Evolutionary conservation across 495 filamentous ascomycete genomes (phyloP).

Genomic region (Cercophora samala): DNA sequence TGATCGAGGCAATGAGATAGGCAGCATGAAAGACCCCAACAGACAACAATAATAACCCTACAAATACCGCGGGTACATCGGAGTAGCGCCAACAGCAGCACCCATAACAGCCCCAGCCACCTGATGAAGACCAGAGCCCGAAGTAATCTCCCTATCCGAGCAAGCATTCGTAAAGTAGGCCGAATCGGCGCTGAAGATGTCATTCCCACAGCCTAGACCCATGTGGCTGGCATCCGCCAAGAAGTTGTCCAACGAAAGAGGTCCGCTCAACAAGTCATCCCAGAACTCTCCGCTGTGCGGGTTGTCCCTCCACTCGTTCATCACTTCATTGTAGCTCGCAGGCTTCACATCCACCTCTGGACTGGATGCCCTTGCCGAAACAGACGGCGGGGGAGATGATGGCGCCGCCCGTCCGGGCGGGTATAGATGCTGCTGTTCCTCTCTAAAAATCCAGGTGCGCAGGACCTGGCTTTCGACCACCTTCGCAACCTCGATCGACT

Average conservation of each 20-base stretch:
- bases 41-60: background rate
- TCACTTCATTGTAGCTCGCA: background rate
- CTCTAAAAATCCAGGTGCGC: constrained; percentile 23
- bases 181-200: constrained; percentile 10
- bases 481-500: constrained; percentile 22
- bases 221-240: background rate
- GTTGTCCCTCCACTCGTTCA: background rate
- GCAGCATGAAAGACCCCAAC: background rate
- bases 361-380: background rate
- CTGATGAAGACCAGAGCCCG: background rate
- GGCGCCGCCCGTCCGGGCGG: background rate
- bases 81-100: background rate
- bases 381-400: background rate
- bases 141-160: background rate
- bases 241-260: background rate
- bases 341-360: background rate
- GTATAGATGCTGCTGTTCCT: constrained; percentile 13
- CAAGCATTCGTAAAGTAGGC: constrained; percentile 8
- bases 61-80: background rate
- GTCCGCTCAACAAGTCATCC: background rate
- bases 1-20: background rate
- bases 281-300: background rate
- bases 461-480: constrained; percentile 20
- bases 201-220: background rate
- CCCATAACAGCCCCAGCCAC: background rate